phyloP scores from a whole-genome alignment of 1,284 basidiomycete species.

The Rhodotorula sp. region DNA sequence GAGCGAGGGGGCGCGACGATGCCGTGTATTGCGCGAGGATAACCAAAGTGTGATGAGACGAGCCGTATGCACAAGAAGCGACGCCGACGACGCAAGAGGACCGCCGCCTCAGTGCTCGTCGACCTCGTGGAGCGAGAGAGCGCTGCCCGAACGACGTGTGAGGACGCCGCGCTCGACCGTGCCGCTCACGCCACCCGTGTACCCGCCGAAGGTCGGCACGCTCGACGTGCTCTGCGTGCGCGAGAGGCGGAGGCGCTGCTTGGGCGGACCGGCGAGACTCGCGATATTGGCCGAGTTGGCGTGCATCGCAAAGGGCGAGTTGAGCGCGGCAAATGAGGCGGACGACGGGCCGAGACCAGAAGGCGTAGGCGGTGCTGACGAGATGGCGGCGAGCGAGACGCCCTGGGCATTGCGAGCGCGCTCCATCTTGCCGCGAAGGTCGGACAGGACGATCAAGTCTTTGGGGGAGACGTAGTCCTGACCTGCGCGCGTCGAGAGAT shows the following conservation, averaged over 20 bases:
- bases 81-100: neutral
- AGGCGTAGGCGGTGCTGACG: conserved; percentile 19
- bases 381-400: conserved; percentile 12
- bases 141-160: conserved; percentile 3
- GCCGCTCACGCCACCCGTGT: neutral
- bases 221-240: conserved; percentile 29
- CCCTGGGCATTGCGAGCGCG: conserved; percentile 7
- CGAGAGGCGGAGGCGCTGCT: conserved; percentile 18
- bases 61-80: neutral
- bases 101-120: conserved; percentile 13
- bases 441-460: conserved; percentile 28
- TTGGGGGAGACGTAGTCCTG: conserved; percentile 26
- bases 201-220: conserved; percentile 8
- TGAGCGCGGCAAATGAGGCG: neutral
- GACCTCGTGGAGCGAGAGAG: conserved; percentile 19
- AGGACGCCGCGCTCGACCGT: neutral
- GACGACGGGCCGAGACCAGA: conserved; percentile 1
- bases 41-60: neutral
- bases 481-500: conserved; percentile 27
- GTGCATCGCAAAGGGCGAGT: conserved; percentile 12
- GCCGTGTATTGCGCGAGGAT: neutral
- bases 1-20: too few relatives aligned
- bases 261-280: conserved; percentile 2
- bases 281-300: neutral
- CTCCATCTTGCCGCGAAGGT: conserved; percentile 33